phyloP scores from a whole-genome alignment of 164 flowering plant species.

The Vitis rotundifolia region DNA sequence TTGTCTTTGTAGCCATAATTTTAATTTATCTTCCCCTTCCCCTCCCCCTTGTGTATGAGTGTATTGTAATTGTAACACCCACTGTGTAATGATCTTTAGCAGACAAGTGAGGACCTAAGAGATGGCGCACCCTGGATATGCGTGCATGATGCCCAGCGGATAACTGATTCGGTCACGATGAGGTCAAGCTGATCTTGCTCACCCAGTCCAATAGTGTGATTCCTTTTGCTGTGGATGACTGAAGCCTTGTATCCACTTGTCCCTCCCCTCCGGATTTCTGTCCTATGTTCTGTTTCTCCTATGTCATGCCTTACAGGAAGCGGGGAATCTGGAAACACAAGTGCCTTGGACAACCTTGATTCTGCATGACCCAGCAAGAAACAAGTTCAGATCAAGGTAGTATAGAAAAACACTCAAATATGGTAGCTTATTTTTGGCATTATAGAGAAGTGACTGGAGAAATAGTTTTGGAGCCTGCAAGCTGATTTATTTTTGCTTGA shows the following conservation, averaged over 20 bases:
- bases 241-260: constrained; percentile 32
- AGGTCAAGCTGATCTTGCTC: constrained; percentile 75
- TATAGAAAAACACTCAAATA: not conserved
- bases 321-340: constrained; percentile 29
- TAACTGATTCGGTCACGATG: constrained; percentile 73
- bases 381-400: not conserved
- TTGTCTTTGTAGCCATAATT: not conserved
- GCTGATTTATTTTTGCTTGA: too few relatives aligned
- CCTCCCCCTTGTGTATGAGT: too few relatives aligned
- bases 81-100: constrained; percentile 30
- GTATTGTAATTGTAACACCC: not conserved
- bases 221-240: constrained; percentile 64
- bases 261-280: constrained; percentile 33
- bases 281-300: constrained; percentile 21
- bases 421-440: not conserved
- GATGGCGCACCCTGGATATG: constrained; percentile 63
- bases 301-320: constrained; percentile 15
- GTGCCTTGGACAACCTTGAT: constrained; percentile 32
- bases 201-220: constrained; percentile 80
- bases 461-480: not conserved
- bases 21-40: too few relatives aligned
- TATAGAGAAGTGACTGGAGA: not conserved
- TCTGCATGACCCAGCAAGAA: constrained; percentile 28
- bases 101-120: constrained; percentile 76
- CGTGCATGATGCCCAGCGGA: constrained; percentile 95